Evolutionary conservation across 1,284 basidiomycete species (phyloP).

Genomic region (Boletus semigastroideus): DNA sequence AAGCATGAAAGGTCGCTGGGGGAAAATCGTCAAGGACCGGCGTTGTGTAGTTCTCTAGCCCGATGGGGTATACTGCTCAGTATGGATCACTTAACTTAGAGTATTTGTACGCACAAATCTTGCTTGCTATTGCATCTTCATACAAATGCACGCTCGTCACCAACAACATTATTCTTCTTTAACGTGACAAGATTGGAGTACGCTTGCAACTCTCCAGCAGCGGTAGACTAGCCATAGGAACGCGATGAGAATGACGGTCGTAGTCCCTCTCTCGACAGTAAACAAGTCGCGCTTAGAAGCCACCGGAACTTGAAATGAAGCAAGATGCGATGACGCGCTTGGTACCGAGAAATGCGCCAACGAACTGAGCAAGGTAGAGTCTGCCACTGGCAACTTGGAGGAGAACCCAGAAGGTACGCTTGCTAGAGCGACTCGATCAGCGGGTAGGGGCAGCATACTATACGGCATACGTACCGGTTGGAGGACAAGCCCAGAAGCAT

Average conservation of each 20-base stretch:
- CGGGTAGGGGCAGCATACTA: not conserved
- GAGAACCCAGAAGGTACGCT: constrained; percentile 7
- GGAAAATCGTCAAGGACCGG: constrained; percentile 69
- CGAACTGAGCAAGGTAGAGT: constrained; percentile 25
- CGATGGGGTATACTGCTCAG: constrained; percentile 6
- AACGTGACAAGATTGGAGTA: constrained; percentile 20
- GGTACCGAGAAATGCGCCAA: constrained; percentile 19
- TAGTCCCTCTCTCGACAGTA: constrained; percentile 29
- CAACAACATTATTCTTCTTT: constrained; percentile 24
- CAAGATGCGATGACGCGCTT: constrained; percentile 6
- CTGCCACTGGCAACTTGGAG: constrained; percentile 12
- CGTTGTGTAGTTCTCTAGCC: constrained; percentile 76
- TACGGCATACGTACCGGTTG: constrained; percentile 18
- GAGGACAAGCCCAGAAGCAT: constrained; percentile 32
- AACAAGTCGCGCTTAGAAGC: constrained; percentile 24
- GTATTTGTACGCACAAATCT: constrained; percentile 37
- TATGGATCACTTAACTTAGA: constrained; percentile 13
- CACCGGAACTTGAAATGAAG: constrained; percentile 22
- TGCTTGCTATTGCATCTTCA: constrained; percentile 23
- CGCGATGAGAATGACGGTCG: constrained; percentile 18
- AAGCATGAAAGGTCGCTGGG: constrained; percentile 77
- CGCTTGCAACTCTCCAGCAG: constrained; percentile 20
- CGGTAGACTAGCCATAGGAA: constrained; percentile 29
- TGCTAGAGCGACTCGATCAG: constrained; percentile 15
- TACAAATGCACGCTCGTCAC: constrained; percentile 6